Conservation (phyloP, 2,329 filamentous ascomycete species). For the Ophiostoma perfectum region DNA sequence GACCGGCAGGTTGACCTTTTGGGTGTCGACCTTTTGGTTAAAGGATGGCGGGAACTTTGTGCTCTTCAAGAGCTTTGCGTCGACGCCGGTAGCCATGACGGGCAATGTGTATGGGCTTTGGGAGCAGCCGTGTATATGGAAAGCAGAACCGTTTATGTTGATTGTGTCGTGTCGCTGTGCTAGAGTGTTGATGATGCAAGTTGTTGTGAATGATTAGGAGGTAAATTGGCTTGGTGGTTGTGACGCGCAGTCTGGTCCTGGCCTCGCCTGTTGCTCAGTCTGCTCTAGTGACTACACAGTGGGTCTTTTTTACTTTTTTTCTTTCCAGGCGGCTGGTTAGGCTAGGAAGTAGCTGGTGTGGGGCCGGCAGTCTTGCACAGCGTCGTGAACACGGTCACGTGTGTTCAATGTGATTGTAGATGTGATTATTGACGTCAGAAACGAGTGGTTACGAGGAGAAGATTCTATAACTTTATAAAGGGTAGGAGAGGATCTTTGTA, state of each 20-base stretch:
- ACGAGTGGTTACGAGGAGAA: too few species aligned
- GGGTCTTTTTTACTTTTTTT: not conserved
- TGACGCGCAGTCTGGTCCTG: not conserved
- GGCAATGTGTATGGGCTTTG: slow-evolving; percentile 25
- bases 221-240: not conserved
- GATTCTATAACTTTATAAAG: too few species aligned
- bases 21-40: slow-evolving; percentile 92
- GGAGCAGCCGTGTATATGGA: not conserved
- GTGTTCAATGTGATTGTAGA: not conserved
- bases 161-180: not conserved
- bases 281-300: not conserved
- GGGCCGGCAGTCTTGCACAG: not conserved
- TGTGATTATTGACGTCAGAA: too few species aligned
- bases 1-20: slow-evolving; percentile 92
- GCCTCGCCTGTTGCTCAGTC: not conserved
- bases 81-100: slow-evolving; percentile 73
- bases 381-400: slow-evolving; percentile 1
- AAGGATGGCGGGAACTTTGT: slow-evolving; percentile 95
- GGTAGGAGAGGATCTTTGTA: too few species aligned
- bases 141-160: not conserved
- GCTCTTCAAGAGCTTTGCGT: slow-evolving; percentile 80
- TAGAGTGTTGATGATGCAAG: not conserved
- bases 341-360: not conserved
- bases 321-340: not conserved
- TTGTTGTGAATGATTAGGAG: not conserved